Evolutionary conservation across 2,329 filamentous ascomycete genomes (phyloP), one percentile per base, ranked within the genome.

Genomic region (Nothophoma quercina): DNA sequence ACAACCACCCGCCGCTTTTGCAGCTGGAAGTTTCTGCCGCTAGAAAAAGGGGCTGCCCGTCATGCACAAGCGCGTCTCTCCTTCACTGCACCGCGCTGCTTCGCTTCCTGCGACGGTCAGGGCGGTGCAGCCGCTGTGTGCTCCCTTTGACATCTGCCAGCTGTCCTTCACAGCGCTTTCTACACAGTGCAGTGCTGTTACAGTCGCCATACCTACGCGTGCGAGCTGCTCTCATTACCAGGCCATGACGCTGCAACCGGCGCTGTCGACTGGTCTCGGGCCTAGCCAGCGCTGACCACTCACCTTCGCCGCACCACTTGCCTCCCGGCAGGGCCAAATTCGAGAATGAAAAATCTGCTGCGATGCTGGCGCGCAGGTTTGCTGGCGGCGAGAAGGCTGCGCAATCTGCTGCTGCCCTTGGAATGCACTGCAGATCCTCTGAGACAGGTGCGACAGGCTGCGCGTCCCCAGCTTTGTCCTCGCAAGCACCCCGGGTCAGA

Each of bases 11-110:
- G 62, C 61, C 56, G 62, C 59, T 64, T 64, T 68, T 63, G 50
- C 28, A 56, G 57, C 65, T 58, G 58, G 64, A 63, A 69, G 60
- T 58, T 61, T 69, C 61, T 59, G 60, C 50, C 38, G 40, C 32
- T 47, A 43, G 50, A 60, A 66, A 42, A 65, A 62, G 67, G 65
- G 67, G 64, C 55, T 57, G 55, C 39, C 29, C 58, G 36, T 55
- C 58, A 60, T 65, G 61, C 64, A 47, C 55, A 51, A 36, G 44
- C 52, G 51, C 57, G 25, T 41, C 35, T 48, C 51, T 45, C 52
- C 51, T 59, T 61, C 43, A 54, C 55, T 22, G 46, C 35, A 43
- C 46, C 46, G 46, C 55, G 39, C 44, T 43, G 35, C 54, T 47
- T 53, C 53, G 51, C 51, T 43, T 59, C 45, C 53, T 56, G 48